These are phyloP conservation scores for Plantago ovata DNA, from an alignment of 257 asterid genomes.

Conservation along the genomic window DNA sequence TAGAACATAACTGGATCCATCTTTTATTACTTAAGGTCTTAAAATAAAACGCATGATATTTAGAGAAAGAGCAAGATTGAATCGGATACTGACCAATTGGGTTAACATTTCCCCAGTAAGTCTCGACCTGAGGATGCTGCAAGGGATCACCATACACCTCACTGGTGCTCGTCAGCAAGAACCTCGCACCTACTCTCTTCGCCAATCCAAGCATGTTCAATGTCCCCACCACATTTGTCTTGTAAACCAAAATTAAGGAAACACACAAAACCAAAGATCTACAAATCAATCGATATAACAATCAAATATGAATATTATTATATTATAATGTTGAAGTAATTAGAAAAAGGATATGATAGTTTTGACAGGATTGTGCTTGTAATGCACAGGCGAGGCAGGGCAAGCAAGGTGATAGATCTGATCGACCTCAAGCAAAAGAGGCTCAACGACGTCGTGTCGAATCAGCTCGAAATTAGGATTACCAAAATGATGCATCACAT, in stretches of 20 bases:
- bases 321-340: neutral
- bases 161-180: constrained; percentile 96
- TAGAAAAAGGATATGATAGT: constrained; percentile 82
- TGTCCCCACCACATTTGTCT: constrained; percentile 98
- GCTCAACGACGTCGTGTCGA: constrained; percentile 98
- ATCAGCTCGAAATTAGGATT: constrained; percentile 87
- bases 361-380: constrained; percentile 94
- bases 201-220: constrained; percentile 97
- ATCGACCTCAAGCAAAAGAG: constrained; percentile 84
- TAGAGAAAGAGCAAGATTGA: neutral
- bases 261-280: neutral
- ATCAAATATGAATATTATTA: neutral
- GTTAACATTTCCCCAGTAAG: constrained; percentile 98
- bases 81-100: constrained; percentile 60
- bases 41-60: neutral
- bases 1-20: too few relatives aligned
- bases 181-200: constrained; percentile 95
- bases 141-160: constrained; percentile 97
- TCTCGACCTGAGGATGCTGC: constrained; percentile 91
- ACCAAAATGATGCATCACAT: constrained; percentile 80
- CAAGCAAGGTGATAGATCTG: constrained; percentile 99
- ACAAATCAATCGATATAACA: neutral
- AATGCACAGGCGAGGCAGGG: constrained; percentile 98
- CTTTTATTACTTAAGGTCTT: too few relatives aligned
- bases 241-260: constrained; percentile 51